A percentile compares a stretch with the other conserved stretches of the same genome.
Evolutionary conservation across 208 protist genomes (phyloP).

Genomic region (Leishmania turanica): DNA sequence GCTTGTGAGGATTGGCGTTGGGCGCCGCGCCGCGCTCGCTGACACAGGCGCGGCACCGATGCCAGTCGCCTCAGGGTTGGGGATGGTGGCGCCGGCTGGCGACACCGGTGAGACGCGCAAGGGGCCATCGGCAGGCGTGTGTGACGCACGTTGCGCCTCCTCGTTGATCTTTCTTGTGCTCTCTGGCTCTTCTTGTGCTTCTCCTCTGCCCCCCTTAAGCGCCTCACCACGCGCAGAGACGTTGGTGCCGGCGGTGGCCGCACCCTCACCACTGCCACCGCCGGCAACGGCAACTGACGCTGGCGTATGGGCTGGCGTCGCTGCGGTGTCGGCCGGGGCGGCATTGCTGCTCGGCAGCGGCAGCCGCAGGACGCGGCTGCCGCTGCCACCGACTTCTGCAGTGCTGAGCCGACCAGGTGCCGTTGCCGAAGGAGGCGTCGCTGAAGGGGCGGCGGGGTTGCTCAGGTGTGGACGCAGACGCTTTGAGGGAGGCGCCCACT

Average conservation of each 20-base stretch:
- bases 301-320: background rate
- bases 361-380: background rate
- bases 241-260: background rate
- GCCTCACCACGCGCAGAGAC: background rate
- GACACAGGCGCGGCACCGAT: background rate
- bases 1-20: constrained; percentile 2
- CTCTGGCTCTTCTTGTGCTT: background rate
- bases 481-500: constrained; percentile 17
- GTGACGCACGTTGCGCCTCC: background rate
- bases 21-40: background rate
- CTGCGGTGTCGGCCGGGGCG: background rate
- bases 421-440: background rate
- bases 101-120: background rate
- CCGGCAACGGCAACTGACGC: background rate
- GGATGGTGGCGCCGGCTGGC: background rate
- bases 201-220: background rate
- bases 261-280: background rate
- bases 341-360: background rate
- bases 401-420: background rate
- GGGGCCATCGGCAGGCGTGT: background rate
- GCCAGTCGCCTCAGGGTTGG: background rate
- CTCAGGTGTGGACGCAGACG: constrained; percentile 21
- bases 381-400: background rate
- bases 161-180: background rate
- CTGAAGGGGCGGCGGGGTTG: background rate